Evolutionary conservation across 768 basidiomycete species (phyloP).

Genomic region (Mycena sanguinolenta): DNA sequence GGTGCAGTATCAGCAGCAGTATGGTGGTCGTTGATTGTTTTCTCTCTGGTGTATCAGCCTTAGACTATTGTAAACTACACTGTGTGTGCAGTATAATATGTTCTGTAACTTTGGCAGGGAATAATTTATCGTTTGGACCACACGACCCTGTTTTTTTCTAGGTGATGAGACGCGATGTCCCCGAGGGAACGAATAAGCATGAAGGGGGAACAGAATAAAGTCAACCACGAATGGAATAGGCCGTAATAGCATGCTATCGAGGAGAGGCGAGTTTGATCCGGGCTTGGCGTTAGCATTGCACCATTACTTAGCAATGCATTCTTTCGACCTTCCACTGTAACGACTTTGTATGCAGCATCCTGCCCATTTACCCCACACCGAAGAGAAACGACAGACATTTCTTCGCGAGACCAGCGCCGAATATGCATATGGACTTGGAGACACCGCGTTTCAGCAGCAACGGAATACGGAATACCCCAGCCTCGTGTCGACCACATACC

Average conservation of each 20-base stretch:
- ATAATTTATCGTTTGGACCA: slow-evolving; percentile 11
- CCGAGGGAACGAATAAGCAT: too few species aligned
- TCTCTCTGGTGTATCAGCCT: slow-evolving; percentile 7
- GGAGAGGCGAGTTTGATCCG: background rate
- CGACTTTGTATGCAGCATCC: slow-evolving; percentile 26
- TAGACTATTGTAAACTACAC: slow-evolving; percentile 22
- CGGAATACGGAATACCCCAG: slow-evolving; percentile 27
- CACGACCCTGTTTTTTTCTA: too few species aligned
- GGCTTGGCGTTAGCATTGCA: too few species aligned
- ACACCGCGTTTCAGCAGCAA: slow-evolving; percentile 16
- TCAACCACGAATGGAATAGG: too few species aligned
- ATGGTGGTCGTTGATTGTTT: slow-evolving; percentile 31
- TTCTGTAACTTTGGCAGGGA: background rate
- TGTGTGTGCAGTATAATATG: background rate
- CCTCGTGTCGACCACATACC: slow-evolving; percentile 31
- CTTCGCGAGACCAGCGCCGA: slow-evolving; percentile 10
- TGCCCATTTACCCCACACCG: slow-evolving; percentile 19
- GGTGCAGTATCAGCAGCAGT: slow-evolving; percentile 29
- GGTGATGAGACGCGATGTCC: too few species aligned
- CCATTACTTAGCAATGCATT: background rate
- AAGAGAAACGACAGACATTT: slow-evolving; percentile 25
- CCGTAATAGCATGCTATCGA: too few species aligned
- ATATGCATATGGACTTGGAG: slow-evolving; percentile 34
- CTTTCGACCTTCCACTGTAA: background rate
- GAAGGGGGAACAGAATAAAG: too few species aligned